Evolutionary conservation across 202 grass and related monocot genomes (phyloP).

Genomic region (Zoysia matrella): DNA sequence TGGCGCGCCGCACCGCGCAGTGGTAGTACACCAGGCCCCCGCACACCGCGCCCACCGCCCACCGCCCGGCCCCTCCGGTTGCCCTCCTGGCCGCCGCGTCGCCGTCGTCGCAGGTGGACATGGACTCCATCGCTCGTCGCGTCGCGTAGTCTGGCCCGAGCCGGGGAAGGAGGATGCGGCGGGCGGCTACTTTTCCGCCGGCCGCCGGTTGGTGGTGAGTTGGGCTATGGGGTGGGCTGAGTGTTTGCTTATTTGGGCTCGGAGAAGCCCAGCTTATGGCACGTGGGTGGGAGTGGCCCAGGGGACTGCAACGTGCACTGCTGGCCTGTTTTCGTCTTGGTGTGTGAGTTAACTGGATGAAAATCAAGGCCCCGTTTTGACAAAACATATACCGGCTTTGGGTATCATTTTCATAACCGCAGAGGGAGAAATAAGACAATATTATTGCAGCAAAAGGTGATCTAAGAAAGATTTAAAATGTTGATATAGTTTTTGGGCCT

Average conservation of each 20-base stretch:
- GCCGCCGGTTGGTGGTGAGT: background rate
- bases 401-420: too few relatives aligned
- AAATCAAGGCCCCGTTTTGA: too few relatives aligned
- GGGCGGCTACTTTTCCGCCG: background rate
- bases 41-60: conserved; percentile 75
- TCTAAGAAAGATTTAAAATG: too few relatives aligned
- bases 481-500: too few relatives aligned
- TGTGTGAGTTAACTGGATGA: too few relatives aligned
- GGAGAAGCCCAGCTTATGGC: background rate
- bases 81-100: background rate
- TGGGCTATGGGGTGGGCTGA: background rate
- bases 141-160: too few relatives aligned
- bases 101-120: conserved; percentile 23
- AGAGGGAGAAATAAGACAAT: too few relatives aligned
- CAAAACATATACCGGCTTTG: too few relatives aligned
- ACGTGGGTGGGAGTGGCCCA: too few relatives aligned
- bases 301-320: too few relatives aligned
- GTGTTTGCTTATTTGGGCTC: background rate
- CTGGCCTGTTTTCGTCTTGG: too few relatives aligned
- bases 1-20: conserved; percentile 75
- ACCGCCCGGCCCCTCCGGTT: conserved; percentile 46
- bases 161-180: background rate
- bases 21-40: conserved; percentile 90
- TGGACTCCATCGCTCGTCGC: conserved; percentile 31
- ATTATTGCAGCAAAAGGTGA: too few relatives aligned